A percentile compares a stretch with the other conserved stretches of the same genome.
Evolutionary conservation across 1,284 basidiomycete species (phyloP).

Genomic region (Phenoliferia sp.): DNA sequence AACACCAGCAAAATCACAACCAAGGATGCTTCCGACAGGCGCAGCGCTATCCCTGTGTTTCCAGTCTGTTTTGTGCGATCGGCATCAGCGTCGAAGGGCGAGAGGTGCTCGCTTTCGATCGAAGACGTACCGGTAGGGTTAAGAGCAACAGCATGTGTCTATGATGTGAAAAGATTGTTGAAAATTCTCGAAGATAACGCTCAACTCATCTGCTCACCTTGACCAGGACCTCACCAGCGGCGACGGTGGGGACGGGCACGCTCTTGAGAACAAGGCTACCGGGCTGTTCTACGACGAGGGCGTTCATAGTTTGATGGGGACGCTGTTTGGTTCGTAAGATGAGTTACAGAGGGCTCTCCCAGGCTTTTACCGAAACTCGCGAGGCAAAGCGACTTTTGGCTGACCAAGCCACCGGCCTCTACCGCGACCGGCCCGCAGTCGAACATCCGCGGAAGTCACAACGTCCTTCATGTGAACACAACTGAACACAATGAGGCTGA

Average conservation of each 20-base stretch:
- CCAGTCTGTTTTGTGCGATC: constrained; percentile 39
- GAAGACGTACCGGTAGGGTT: constrained; percentile 26
- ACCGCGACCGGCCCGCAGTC: no score
- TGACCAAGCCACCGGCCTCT: no score
- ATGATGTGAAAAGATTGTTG: not conserved
- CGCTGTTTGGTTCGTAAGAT: no score
- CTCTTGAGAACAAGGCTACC: not conserved
- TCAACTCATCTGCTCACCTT: constrained; percentile 10
- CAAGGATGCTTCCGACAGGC: constrained; percentile 47
- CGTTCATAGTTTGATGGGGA: not conserved
- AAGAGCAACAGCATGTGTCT: constrained; percentile 26
- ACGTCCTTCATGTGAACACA: no score
- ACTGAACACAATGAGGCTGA: no score
- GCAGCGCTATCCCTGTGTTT: constrained; percentile 38
- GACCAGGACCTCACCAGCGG: constrained; percentile 14
- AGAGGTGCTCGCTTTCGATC: not conserved
- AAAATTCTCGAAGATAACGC: not conserved
- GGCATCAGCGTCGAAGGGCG: not conserved
- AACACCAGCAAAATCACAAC: constrained; percentile 56
- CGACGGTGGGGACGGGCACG: constrained; percentile 1
- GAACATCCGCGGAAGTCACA: no score
- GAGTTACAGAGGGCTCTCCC: no score
- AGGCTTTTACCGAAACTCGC: no score
- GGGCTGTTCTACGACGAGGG: not conserved
- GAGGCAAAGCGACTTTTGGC: no score